Evolutionary conservation across 805 yeast genomes (phyloP).

Genomic region (Saccharomycopsis fodiens): DNA sequence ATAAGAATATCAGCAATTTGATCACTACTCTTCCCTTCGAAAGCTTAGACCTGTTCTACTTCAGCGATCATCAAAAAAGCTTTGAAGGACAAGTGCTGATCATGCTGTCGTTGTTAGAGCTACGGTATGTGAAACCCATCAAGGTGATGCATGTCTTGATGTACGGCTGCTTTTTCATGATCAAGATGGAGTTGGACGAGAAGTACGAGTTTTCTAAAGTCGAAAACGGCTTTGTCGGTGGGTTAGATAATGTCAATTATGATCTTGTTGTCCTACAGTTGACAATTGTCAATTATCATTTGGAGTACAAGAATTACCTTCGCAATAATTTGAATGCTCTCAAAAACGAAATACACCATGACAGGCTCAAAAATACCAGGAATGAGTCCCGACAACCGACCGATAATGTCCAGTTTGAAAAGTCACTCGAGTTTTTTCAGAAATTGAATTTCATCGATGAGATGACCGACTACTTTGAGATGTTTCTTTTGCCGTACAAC

Average conservation of each 20-base stretch:
- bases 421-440: constrained; percentile 12
- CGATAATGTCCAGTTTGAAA: constrained; percentile 14
- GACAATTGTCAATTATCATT: constrained; percentile 7
- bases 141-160: constrained; percentile 8
- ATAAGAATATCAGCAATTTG: constrained; percentile 3
- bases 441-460: constrained; percentile 14
- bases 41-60: constrained; percentile 7
- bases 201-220: neutral
- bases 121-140: constrained; percentile 10
- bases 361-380: neutral
- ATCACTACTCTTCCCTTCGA: constrained; percentile 7
- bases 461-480: constrained; percentile 13
- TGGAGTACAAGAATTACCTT: constrained; percentile 10
- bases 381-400: neutral
- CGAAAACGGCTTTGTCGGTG: neutral
- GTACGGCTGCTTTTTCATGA: constrained; percentile 8
- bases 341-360: constrained; percentile 9
- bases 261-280: constrained; percentile 7
- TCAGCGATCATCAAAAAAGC: neutral
- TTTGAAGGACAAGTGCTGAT: neutral
- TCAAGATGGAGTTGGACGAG: neutral
- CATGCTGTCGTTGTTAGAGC: constrained; percentile 7
- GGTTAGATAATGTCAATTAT: constrained; percentile 1
- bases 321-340: constrained; percentile 1
- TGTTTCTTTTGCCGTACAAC: constrained; percentile 7